phyloP scores from a whole-genome alignment of 2,329 filamentous ascomycete genomes.

The Aspergillus proliferans region DNA sequence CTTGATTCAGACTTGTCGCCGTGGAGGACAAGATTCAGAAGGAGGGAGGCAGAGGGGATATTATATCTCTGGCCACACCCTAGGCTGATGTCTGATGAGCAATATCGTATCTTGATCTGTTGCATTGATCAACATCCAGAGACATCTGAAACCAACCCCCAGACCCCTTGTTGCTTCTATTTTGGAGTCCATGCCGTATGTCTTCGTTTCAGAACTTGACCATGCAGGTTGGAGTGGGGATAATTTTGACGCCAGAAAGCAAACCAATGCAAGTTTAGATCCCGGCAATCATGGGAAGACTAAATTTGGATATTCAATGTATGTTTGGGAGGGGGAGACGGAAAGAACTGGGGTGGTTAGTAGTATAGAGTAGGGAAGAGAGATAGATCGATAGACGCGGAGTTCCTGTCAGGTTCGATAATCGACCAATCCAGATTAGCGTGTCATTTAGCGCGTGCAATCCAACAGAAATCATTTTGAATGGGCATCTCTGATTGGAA shows the following conservation, averaged over 20 bases:
- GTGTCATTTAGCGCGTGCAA: not conserved
- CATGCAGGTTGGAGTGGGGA: conserved; percentile 8
- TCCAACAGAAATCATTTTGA: not conserved
- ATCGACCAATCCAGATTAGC: not conserved
- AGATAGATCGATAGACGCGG: not conserved
- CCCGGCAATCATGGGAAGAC: conserved; percentile 1
- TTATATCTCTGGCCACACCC: not conserved
- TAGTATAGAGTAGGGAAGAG: conserved; percentile 2
- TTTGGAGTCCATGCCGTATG: not conserved
- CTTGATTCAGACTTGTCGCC: not conserved
- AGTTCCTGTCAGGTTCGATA: not conserved
- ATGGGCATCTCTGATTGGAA: not conserved
- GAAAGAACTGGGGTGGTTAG: not conserved
- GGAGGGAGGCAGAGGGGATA: not conserved
- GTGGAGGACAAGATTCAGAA: not conserved
- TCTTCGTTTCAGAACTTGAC: not conserved
- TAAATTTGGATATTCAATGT: conserved; percentile 1
- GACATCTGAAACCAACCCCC: not conserved
- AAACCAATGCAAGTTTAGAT: conserved; percentile 1
- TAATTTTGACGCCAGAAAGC: conserved; percentile 1
- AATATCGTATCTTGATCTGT: not conserved
- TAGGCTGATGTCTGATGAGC: not conserved
- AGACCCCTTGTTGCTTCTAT: not conserved
- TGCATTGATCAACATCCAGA: not conserved
- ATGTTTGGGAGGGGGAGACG: not conserved